Conservation (phyloP, 1,284 basidiomycete genomes). For the Erythrobasidium hasegawianum region DNA sequence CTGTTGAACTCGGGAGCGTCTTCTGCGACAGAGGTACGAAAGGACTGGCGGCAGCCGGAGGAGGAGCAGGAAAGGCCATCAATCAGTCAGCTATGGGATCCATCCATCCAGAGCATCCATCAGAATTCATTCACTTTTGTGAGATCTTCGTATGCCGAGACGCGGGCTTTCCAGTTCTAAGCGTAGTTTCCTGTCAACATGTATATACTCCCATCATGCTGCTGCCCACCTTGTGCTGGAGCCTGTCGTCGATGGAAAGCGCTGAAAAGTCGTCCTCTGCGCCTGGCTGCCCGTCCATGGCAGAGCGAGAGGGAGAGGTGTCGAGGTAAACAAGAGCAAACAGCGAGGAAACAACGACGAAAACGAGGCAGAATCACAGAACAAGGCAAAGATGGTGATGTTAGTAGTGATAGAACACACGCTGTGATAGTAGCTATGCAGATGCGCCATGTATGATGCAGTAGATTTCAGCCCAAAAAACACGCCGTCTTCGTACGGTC, state of each 20-base stretch:
- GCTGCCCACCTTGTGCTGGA: slow-evolving; percentile 74
- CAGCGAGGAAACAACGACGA: neutral
- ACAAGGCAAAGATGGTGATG: neutral
- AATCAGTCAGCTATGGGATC: too few relatives aligned
- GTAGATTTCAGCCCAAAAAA: too few relatives aligned
- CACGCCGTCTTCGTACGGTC: too few relatives aligned
- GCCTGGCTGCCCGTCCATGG: slow-evolving; percentile 83
- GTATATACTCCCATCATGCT: too few relatives aligned
- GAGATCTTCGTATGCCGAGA: slow-evolving; percentile 86
- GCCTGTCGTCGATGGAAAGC: slow-evolving; percentile 74
- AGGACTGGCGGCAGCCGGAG: neutral
- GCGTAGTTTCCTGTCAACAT: too few relatives aligned
- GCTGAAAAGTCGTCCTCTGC: slow-evolving; percentile 77
- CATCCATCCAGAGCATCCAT: slow-evolving; percentile 39
- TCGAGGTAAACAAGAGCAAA: neutral
- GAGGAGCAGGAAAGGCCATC: neutral
- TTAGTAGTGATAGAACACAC: neutral
- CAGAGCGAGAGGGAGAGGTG: neutral
- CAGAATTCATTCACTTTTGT: slow-evolving; percentile 46
- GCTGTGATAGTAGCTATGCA: neutral
- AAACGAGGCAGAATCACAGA: neutral
- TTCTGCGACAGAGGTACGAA: slow-evolving; percentile 72
- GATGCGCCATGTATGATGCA: too few relatives aligned
- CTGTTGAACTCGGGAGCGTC: slow-evolving; percentile 83
- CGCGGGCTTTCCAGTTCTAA: slow-evolving; percentile 92